Percentiles rank a stretch among this genome's conserved stretches.
Conservation (phyloP, 2,329 filamentous ascomycete genomes). For the Ophiostoma populinum region DNA sequence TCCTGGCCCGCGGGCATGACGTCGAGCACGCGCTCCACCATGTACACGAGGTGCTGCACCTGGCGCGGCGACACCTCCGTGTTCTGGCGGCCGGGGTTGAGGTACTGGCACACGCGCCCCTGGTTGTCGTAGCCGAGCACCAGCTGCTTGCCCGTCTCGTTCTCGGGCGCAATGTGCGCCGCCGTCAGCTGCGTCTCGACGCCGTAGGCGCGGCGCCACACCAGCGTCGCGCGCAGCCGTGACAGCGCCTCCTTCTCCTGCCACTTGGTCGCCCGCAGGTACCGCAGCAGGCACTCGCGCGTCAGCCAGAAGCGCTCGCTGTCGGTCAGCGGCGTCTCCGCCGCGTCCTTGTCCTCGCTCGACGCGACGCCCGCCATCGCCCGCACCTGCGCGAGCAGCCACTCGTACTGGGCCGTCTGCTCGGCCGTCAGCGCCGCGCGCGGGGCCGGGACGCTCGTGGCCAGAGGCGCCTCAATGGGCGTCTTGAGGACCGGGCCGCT, state of each 20-base stretch:
- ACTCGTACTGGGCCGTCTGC: slow-evolving; percentile 66
- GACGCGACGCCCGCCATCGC: slow-evolving; percentile 54
- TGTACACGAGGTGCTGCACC: slow-evolving; percentile 86
- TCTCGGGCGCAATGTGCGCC: slow-evolving; percentile 83
- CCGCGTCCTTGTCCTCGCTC: slow-evolving; percentile 34
- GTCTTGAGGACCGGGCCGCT: slow-evolving; percentile 10
- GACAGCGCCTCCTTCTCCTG: slow-evolving; percentile 55
- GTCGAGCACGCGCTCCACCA: slow-evolving; percentile 81
- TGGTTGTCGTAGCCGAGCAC: slow-evolving; percentile 75
- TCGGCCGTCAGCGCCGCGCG: slow-evolving; percentile 50
- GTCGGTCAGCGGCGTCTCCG: slow-evolving; percentile 59
- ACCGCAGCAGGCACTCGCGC: slow-evolving; percentile 78
- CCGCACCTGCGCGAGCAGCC: slow-evolving; percentile 52
- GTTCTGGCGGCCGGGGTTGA: slow-evolving; percentile 83
- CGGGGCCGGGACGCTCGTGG: slow-evolving; percentile 38
- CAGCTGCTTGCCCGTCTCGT: slow-evolving; percentile 92
- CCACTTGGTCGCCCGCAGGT: slow-evolving; percentile 91
- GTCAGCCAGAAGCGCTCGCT: slow-evolving; percentile 80
- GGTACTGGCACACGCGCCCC: slow-evolving; percentile 75
- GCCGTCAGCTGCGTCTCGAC: slow-evolving; percentile 53
- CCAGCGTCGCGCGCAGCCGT: slow-evolving; percentile 63
- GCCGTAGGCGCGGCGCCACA: slow-evolving; percentile 84
- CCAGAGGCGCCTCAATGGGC: slow-evolving; percentile 39
- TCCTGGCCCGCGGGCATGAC: slow-evolving; percentile 78
- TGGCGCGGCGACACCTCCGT: slow-evolving; percentile 74